phyloP scores from a whole-genome alignment of 2,329 filamentous ascomycete genomes.

The Trichophyton schoenleinii region DNA sequence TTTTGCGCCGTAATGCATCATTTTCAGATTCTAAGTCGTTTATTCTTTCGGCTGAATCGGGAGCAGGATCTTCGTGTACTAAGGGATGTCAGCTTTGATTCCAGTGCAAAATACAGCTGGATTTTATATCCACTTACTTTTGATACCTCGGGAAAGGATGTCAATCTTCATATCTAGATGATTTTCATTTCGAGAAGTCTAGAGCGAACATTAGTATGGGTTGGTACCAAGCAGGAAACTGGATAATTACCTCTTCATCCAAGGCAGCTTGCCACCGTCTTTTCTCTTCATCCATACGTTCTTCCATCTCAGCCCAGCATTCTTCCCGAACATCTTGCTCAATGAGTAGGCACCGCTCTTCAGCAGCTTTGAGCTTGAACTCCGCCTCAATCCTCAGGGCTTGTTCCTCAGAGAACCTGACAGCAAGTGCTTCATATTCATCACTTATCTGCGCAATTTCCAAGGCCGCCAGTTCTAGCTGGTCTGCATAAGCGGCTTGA shows the following conservation, averaged over 20 bases:
- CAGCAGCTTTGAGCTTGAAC: conserved; percentile 54
- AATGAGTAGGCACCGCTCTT: conserved; percentile 54
- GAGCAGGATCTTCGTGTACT: conserved; percentile 38
- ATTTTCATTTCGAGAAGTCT: conserved; percentile 60
- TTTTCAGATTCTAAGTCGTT: conserved; percentile 61
- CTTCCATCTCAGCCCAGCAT: conserved; percentile 75
- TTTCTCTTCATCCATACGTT: conserved; percentile 59
- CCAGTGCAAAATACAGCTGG: conserved; percentile 4
- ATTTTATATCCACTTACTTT: conserved; percentile 24
- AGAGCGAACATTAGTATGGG: conserved; percentile 6
- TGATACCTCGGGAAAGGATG: conserved; percentile 47
- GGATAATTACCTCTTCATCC: conserved; percentile 51
- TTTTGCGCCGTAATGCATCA: conserved; percentile 52
- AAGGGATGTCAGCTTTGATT: background rate
- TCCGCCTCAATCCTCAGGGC: conserved; percentile 60
- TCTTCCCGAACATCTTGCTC: conserved; percentile 83
- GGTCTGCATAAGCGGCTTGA: conserved; percentile 38
- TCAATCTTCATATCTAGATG: conserved; percentile 84
- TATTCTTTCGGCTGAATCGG: conserved; percentile 44
- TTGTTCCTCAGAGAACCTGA: conserved; percentile 58
- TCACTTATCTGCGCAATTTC: conserved; percentile 69
- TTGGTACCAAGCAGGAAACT: background rate
- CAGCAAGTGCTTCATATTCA: conserved; percentile 62
- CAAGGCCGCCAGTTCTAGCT: conserved; percentile 68
- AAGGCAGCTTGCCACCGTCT: conserved; percentile 68